Percentiles rank a stretch among this genome's conserved stretches.
phyloP scores from a whole-genome alignment of 768 basidiomycete species.

The Multifurca ochricompacta region DNA sequence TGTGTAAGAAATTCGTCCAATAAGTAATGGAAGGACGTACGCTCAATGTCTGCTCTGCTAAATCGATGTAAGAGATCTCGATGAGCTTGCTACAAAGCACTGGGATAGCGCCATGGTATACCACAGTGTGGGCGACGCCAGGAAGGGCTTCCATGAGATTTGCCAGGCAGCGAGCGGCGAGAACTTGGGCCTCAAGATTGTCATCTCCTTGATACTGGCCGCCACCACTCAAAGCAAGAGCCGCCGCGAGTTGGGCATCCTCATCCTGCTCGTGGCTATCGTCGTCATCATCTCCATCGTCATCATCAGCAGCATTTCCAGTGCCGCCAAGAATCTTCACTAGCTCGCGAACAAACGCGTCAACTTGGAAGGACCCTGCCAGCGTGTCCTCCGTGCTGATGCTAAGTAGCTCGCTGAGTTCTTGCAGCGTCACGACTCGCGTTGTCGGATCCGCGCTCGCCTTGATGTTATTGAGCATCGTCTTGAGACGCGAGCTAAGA shows the following conservation, averaged over 20 bases:
- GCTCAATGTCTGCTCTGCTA: constrained; percentile 96
- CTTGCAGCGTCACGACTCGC: constrained; percentile 84
- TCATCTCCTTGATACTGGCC: constrained; percentile 67
- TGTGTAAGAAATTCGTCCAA: constrained; percentile 15
- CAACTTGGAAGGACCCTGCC: constrained; percentile 91
- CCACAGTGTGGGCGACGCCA: constrained; percentile 93
- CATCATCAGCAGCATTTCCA: constrained; percentile 63
- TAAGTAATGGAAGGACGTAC: constrained; percentile 45
- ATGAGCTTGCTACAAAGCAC: constrained; percentile 95
- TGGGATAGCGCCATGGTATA: constrained; percentile 97
- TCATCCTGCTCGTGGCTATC: constrained; percentile 59
- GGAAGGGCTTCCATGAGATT: constrained; percentile 99
- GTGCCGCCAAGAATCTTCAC: constrained; percentile 84
- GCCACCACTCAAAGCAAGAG: constrained; percentile 73
- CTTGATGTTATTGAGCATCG: constrained; percentile 85
- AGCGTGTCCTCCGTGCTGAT: constrained; percentile 97
- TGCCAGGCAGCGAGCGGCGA: constrained; percentile 93
- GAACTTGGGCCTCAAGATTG: constrained; percentile 87
- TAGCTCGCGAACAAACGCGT: constrained; percentile 85
- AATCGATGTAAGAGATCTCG: constrained; percentile 95
- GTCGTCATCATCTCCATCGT: constrained; percentile 59
- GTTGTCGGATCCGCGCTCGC: constrained; percentile 75
- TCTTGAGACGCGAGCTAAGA: constrained; percentile 80
- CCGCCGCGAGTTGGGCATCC: constrained; percentile 84
- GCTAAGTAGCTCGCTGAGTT: constrained; percentile 88